phyloP scores from a whole-genome alignment of 805 yeast species.

The Phaffomyces thermotolerans region DNA sequence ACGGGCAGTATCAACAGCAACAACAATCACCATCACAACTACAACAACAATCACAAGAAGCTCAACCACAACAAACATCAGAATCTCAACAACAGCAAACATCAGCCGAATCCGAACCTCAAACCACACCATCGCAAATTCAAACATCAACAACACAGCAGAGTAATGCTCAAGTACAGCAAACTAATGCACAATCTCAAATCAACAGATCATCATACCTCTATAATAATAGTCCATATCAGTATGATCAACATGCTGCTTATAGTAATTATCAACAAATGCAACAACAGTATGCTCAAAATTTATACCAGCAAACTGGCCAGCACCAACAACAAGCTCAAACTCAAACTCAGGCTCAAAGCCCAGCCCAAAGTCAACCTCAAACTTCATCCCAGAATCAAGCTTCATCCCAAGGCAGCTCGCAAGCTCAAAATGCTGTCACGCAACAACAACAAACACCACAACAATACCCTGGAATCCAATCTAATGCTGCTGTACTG shows the following conservation, averaged over 20 bases:
- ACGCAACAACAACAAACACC: not conserved
- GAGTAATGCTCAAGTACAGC: slow-evolving; percentile 1
- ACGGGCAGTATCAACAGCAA: slow-evolving; percentile 6
- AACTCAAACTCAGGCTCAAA: slow-evolving; percentile 2
- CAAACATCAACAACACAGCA: not conserved
- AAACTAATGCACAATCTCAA: not conserved
- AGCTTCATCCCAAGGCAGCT: slow-evolving; percentile 2
- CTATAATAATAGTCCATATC: not conserved
- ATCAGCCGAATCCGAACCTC: too few relatives aligned
- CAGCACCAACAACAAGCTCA: slow-evolving; percentile 10
- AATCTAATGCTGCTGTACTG: not conserved
- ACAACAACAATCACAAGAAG: not conserved
- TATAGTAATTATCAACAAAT: slow-evolving; percentile 3
- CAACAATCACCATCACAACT: not conserved
- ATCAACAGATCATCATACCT: not conserved
- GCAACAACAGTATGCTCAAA: slow-evolving; percentile 13
- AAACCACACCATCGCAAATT: too few relatives aligned
- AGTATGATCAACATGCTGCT: slow-evolving; percentile 1
- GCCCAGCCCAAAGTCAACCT: not conserved
- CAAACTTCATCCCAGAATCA: slow-evolving; percentile 4
- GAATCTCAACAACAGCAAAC: too few relatives aligned
- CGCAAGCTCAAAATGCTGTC: not conserved
- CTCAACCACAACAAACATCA: too few relatives aligned
- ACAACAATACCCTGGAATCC: slow-evolving; percentile 2
- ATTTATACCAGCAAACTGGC: not conserved